Evolutionary conservation across 192 early-diverging fungal genomes (phyloP).

Genomic region (Diversispora epigaea): DNA sequence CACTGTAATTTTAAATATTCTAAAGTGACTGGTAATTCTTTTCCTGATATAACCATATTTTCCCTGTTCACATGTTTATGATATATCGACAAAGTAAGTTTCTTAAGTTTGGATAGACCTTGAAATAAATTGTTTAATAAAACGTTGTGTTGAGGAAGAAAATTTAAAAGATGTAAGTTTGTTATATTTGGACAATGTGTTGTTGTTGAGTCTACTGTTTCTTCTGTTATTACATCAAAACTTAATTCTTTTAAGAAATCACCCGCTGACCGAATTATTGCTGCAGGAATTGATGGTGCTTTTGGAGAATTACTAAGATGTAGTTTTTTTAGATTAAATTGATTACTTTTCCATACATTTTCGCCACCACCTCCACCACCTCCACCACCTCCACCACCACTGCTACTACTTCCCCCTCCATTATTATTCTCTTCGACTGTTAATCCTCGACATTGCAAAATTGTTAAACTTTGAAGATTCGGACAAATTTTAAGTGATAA

Average conservation of each 20-base stretch:
- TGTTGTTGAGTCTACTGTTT: neutral
- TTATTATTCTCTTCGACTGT: neutral
- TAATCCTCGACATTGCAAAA: neutral
- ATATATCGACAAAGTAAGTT: neutral
- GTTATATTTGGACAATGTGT: neutral
- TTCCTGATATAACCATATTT: neutral
- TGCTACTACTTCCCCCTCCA: neutral
- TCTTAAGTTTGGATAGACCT: neutral
- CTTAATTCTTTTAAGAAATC: neutral
- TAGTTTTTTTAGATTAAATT: neutral
- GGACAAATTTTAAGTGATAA: neutral
- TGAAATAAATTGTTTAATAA: neutral
- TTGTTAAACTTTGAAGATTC: neutral
- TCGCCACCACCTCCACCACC: neutral
- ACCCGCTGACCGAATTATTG: neutral
- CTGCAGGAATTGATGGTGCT: neutral
- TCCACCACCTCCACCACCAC: neutral
- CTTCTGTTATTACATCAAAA: neutral
- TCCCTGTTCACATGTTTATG: neutral
- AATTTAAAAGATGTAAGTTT: neutral
- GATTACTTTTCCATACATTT: neutral
- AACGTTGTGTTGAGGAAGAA: neutral
- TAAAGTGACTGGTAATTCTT: neutral
- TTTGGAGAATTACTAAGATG: neutral
- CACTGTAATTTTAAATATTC: conserved; percentile 19